These are phyloP conservation scores for Haplosporangium sp. DNA, from an alignment of 371 early-diverging fungal species.

Conservation along the genomic window DNA sequence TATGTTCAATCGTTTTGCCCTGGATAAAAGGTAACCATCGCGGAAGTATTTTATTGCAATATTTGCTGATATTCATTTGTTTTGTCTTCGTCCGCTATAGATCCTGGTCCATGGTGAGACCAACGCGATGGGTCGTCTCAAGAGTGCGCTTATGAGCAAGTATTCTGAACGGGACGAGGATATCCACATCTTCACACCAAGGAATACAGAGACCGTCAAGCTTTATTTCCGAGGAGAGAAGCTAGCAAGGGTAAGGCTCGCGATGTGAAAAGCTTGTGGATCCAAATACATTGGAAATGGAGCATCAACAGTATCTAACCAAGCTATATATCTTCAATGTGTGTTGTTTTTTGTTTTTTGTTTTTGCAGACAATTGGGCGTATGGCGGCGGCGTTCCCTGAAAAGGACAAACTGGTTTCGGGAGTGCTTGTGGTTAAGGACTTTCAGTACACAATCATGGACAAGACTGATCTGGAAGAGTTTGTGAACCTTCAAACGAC, in stretches of 20 bases:
- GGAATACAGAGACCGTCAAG: slow-evolving; percentile 94
- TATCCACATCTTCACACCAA: slow-evolving; percentile 92
- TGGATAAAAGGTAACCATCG: too few species aligned
- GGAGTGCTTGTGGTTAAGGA: slow-evolving; percentile 93
- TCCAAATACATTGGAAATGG: background rate
- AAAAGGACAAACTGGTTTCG: slow-evolving; percentile 70
- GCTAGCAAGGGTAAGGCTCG: slow-evolving; percentile 78
- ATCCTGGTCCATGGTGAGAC: slow-evolving; percentile 99
- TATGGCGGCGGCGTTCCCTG: slow-evolving; percentile 79
- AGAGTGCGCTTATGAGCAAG: slow-evolving; percentile 88
- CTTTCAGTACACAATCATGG: slow-evolving; percentile 89
- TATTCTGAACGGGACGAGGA: slow-evolving; percentile 87
- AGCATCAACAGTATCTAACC: background rate
- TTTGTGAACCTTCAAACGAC: slow-evolving; percentile 84
- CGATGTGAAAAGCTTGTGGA: background rate
- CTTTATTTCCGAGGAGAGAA: slow-evolving; percentile 97
- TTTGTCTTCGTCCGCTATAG: slow-evolving; percentile 45
- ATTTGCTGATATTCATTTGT: background rate
- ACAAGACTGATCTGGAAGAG: slow-evolving; percentile 79
- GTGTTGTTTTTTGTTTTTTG: background rate
- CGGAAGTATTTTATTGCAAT: too few species aligned
- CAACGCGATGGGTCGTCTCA: slow-evolving; percentile 98
- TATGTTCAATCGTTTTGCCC: slow-evolving; percentile 50
- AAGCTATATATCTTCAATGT: background rate
- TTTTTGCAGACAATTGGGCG: slow-evolving; percentile 79